phyloP scores from a whole-genome alignment of 2,329 filamentous ascomycete species.

The Fusarium longipes region DNA sequence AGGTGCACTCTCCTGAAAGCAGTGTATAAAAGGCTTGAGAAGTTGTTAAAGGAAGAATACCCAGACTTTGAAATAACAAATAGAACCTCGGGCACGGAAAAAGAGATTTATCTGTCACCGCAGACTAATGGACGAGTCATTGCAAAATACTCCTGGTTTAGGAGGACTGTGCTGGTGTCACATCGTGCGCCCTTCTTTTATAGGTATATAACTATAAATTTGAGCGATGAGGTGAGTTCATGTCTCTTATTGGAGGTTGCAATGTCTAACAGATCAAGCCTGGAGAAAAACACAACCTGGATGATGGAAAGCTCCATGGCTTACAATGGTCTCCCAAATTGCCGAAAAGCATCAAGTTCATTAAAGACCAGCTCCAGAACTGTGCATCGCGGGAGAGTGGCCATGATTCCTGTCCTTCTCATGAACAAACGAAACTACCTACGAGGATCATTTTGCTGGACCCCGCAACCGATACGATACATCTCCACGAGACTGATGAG shows the following conservation, averaged over 20 bases:
- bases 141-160: not conserved
- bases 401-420: not conserved
- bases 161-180: not conserved
- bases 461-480: not conserved
- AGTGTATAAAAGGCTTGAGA: not conserved
- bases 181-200: not conserved
- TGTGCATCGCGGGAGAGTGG: accelerated
- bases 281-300: accelerated
- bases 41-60: not conserved
- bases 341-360: not conserved
- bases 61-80: not conserved
- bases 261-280: not conserved
- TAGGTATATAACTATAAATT: not conserved
- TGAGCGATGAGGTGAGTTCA: not conserved
- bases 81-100: not conserved
- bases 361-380: not conserved
- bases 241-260: not conserved
- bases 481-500: not conserved
- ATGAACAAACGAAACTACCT: not conserved
- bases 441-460: not conserved
- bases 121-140: not conserved
- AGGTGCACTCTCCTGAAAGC: not conserved
- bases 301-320: not conserved
- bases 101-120: not conserved
- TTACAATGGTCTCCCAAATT: not conserved